Percentiles rank a stretch among this genome's conserved stretches.
Evolutionary conservation across 2,329 filamentous ascomycete species (phyloP).

Genomic region (Leptographium flavum): DNA sequence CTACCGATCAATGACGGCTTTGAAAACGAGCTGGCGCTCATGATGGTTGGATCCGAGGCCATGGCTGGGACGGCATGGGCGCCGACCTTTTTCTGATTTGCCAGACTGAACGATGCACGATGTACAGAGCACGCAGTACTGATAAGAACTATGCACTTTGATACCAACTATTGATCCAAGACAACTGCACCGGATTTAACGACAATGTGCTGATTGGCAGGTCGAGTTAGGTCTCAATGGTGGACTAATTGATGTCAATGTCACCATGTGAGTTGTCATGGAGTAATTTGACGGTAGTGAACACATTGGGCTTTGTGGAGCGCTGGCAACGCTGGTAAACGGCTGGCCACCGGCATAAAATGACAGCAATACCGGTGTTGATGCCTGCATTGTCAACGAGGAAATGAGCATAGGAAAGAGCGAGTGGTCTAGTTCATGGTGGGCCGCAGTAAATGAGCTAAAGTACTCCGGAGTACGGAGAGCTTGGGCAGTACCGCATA

Average conservation of each 20-base stretch:
- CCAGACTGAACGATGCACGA: neutral
- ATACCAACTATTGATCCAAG: too few relatives aligned
- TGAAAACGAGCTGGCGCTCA: slow-evolving; percentile 29
- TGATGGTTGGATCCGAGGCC: slow-evolving; percentile 23
- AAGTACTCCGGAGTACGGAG: neutral
- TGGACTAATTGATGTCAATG: too few relatives aligned
- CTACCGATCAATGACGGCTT: slow-evolving; percentile 25
- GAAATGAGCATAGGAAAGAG: neutral
- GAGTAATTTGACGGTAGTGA: neutral
- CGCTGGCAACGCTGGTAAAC: neutral
- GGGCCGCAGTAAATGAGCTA: neutral
- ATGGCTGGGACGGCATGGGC: slow-evolving; percentile 12
- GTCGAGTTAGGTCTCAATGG: too few relatives aligned
- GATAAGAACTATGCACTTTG: neutral
- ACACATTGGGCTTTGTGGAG: neutral
- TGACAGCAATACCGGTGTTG: neutral
- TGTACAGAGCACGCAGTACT: neutral
- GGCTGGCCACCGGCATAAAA: neutral
- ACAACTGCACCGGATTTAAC: too few relatives aligned
- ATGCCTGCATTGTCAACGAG: neutral
- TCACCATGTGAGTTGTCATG: neutral
- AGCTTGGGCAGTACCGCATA: too few relatives aligned
- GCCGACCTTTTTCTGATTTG: slow-evolving; percentile 14
- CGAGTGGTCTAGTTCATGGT: too few relatives aligned
- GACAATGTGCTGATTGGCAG: too few relatives aligned